Percentiles rank a stretch among this genome's conserved stretches.
These are phyloP conservation scores for Emergomyces africanus DNA, from an alignment of 2,329 filamentous ascomycete species.

Conservation along the genomic window DNA sequence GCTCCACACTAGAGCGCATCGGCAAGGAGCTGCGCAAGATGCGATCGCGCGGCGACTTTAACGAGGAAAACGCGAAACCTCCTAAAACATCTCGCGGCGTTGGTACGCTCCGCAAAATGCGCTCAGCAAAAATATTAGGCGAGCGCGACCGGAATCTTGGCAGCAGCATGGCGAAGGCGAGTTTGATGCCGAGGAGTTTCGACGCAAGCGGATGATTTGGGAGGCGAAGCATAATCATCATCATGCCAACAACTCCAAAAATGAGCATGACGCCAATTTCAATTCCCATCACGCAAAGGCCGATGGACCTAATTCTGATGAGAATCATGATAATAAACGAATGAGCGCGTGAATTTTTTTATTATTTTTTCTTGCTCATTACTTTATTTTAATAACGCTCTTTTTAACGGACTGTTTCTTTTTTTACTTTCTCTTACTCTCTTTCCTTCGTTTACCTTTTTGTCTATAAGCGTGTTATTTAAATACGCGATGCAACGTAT, in stretches of 20 bases:
- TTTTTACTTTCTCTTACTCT: no score
- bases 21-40: slow-evolving; percentile 47
- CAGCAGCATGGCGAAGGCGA: slow-evolving; percentile 23
- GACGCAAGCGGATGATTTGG: slow-evolving; percentile 34
- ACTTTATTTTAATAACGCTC: background rate
- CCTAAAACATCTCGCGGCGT: background rate
- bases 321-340: background rate
- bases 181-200: slow-evolving; percentile 39
- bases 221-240: slow-evolving; percentile 25
- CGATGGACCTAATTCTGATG: background rate
- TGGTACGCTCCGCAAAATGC: slow-evolving; percentile 23
- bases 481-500: background rate
- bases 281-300: background rate
- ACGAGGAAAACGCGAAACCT: slow-evolving; percentile 20
- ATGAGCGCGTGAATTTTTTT: background rate
- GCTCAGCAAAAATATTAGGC: slow-evolving; percentile 19
- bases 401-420: background rate
- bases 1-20: slow-evolving; percentile 46
- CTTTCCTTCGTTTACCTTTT: background rate
- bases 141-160: slow-evolving; percentile 16
- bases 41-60: slow-evolving; percentile 42
- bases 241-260: background rate
- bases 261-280: background rate
- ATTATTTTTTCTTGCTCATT: no score
- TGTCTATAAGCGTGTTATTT: background rate